Evolutionary conservation across 495 filamentous ascomycete genomes (phyloP), one percentile per base, ranked within the genome.

Genomic region (Annulohypoxylon stygium): DNA sequence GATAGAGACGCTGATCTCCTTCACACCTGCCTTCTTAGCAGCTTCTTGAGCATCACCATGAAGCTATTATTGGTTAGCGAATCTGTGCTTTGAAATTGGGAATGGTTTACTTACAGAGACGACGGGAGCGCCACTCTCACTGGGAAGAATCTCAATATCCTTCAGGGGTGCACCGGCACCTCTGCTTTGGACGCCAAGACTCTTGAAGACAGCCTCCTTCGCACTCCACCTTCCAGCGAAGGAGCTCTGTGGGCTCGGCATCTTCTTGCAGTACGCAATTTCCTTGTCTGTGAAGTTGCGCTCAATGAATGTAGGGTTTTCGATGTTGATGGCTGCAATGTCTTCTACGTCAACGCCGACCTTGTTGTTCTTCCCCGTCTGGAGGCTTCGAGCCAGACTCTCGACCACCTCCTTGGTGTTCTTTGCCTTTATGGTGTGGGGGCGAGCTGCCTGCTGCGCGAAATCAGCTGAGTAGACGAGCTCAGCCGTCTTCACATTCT

Each of bases 151-250:
- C 86, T 99, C 96, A 83, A 99, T 98, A 12, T 98, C 95, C 84
- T 91, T 95, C 83, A 99, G 75, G 16, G 92, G 87, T 59, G 96
- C 95, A 69, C 97, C 96, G 11, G 91, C 94, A 61, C 96, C 96
- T 81, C 92, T 90, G 78, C 93, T 88, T 72, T 86, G 80, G n/a
- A 97, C 93, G 45, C 93, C 93, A n/a, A 99, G 83, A 11, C 92
- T 92, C 87, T 99, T 99, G 85, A 99, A 99, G 4, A 99, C 94
- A 4, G 95, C 96, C 84, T 99, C 96, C 83, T 99, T 99, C 3
- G 96, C 96, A 72, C 90, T 93, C 96, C 96, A 99, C 65, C 93
- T 89, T 14, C 96, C 96, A 0, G 96, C 92, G 82, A 97, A 98
- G 45, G 92, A 93, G 54, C 93, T 90, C 75, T 93, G 93, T 1